A percentile compares a stretch with the other conserved stretches of the same genome.
These are phyloP conservation scores for Dictyostelium discoideum DNA, from an alignment of 78 protist genomes.

Conservation along the genomic window DNA sequence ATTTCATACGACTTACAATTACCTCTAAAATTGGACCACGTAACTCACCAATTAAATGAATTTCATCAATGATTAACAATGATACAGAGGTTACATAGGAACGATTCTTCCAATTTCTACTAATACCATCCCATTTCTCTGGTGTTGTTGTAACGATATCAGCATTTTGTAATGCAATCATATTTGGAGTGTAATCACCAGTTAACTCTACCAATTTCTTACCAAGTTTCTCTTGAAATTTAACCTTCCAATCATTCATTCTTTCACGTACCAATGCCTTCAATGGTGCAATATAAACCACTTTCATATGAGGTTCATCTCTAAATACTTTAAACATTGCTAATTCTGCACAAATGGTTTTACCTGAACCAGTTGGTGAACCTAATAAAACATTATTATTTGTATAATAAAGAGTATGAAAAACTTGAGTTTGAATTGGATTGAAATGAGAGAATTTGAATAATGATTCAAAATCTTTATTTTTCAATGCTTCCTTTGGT, in stretches of 20 bases:
- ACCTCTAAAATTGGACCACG: slow-evolving; percentile 98
- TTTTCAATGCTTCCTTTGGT: slow-evolving; percentile 86
- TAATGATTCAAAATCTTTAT: slow-evolving; percentile 80
- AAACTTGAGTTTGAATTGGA: slow-evolving; percentile 98
- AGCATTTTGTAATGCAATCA: slow-evolving; percentile 91
- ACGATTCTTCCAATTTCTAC: slow-evolving; percentile 96
- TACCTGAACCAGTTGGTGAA: slow-evolving; percentile 99
- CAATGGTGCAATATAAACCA: slow-evolving; percentile 99
- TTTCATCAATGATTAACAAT: slow-evolving; percentile 96
- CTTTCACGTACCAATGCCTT: slow-evolving; percentile 99
- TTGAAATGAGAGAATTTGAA: slow-evolving; percentile 96
- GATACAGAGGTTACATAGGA: slow-evolving; percentile 88
- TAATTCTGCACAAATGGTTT: slow-evolving; percentile 99
- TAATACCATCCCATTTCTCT: slow-evolving; percentile 99
- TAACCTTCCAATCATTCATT: slow-evolving; percentile 95
- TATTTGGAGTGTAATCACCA: slow-evolving; percentile 98
- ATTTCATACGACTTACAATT: slow-evolving; percentile 91
- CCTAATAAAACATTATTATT: slow-evolving; percentile 98
- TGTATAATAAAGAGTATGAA: slow-evolving; percentile 96
- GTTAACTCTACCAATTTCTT: slow-evolving; percentile 96
- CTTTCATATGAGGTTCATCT: slow-evolving; percentile 84
- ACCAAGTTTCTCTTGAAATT: slow-evolving; percentile 86
- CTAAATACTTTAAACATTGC: slow-evolving; percentile 92
- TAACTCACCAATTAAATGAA: slow-evolving; percentile 98
- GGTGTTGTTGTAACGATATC: slow-evolving; percentile 98